These are phyloP conservation scores for Harringtonia aguacate DNA, from an alignment of 2,329 filamentous ascomycete species.

Conservation along the genomic window DNA sequence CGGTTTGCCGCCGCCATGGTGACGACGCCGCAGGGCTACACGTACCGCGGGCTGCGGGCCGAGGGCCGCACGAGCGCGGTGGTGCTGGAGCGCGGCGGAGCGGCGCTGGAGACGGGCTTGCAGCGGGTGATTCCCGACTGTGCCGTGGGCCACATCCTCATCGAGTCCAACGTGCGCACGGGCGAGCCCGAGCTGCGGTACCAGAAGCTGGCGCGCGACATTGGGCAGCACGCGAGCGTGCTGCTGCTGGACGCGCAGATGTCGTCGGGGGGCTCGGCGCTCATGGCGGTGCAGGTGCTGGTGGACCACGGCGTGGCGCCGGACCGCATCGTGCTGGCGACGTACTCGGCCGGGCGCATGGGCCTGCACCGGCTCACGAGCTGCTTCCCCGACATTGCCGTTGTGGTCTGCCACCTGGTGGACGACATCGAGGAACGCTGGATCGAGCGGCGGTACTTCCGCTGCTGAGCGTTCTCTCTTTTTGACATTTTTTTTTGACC, in stretches of 20 bases:
- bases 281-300: slow-evolving; percentile 96
- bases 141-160: slow-evolving; percentile 76
- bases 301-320: slow-evolving; percentile 86
- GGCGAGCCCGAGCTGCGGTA: slow-evolving; percentile 93
- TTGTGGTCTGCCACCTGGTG: slow-evolving; percentile 75
- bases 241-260: slow-evolving; percentile 89
- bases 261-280: slow-evolving; percentile 70
- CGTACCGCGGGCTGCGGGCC: slow-evolving; percentile 61
- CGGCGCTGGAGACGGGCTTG: slow-evolving; percentile 77
- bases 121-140: slow-evolving; percentile 89
- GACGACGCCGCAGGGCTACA: slow-evolving; percentile 57
- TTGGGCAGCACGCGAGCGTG: slow-evolving; percentile 61
- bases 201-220: slow-evolving; percentile 64
- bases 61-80: slow-evolving; percentile 75
- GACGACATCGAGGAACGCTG: slow-evolving; percentile 77
- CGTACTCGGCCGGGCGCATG: slow-evolving; percentile 77
- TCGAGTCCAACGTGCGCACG: slow-evolving; percentile 76
- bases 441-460: slow-evolving; percentile 83
- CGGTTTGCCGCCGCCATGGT: slow-evolving; percentile 55
- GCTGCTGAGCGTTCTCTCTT: slow-evolving; percentile 55
- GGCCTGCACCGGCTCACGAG: slow-evolving; percentile 77
- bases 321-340: slow-evolving; percentile 81
- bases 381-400: slow-evolving; percentile 78
- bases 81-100: slow-evolving; percentile 78
- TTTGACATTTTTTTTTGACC: neutral